Base-by-base conservation (phyloP, 2,329 filamentous ascomycete genomes). In the Fusarium tricinctum region DNA sequence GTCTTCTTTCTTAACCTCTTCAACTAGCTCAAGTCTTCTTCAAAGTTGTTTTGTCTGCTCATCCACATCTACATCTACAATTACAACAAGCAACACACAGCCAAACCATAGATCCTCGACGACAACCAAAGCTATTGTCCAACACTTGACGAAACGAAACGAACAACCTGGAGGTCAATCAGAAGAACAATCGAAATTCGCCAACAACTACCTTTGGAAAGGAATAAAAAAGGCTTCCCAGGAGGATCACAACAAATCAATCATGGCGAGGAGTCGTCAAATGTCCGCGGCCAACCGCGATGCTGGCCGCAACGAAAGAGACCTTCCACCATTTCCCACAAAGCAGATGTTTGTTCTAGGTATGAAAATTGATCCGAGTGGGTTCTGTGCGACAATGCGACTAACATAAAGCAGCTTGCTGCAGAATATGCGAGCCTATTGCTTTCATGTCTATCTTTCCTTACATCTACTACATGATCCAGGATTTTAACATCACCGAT, bases 401-500 rank as follows among this genome's bases (percentile, higher is more conserved):
- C 58, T 74, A 59, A 68, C 56, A 56, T 28, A 26, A 26, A 42
- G 47, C 68, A 97, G 94, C 94, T 45, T 86, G 97, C 76, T 97
- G 94, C 81, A 91, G 96, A 76, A 95, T 99, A 83, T 97, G 94
- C 84, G 96, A 99, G 79, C 96, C 96, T 52, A 98, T 99, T 79
- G 96, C 96, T 8, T 98, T 99, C 85, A 98, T 97, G 93, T 97
- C 94, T 54, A 97, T 98, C 73, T 98, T 99, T 78, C 96, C 96
- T 2, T 99, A 98, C 80, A 94, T 97, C 73, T 98, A 97, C 83
- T 95, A 92, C 83, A 98, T 99, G 96, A 91, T 98, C 73, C 86
- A 94, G 74, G 93, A 94, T 65, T 98, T 98, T 81, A 85, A 92
- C 75, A 90, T 97, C 77, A 92, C 94, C 66, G 85, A 92, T 46